Evolutionary conservation across 331 rosid genomes (phyloP), one percentile per base, ranked within the genome.

Genomic region (Quercus phellos): DNA sequence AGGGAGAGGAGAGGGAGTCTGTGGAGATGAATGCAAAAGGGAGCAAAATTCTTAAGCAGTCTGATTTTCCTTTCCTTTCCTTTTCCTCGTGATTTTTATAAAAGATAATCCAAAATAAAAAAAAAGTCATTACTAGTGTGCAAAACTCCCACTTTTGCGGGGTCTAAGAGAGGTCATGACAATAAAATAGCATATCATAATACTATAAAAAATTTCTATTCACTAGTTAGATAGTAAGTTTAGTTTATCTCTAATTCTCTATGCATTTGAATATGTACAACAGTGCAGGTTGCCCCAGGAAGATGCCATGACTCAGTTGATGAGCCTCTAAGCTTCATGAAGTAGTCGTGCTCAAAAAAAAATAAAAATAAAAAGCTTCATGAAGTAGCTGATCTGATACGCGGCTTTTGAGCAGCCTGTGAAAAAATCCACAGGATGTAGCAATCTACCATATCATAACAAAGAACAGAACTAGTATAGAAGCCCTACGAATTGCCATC

Each of bases 401-500:
- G 6, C 43, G 4, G 64, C 55, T 30, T 74, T 71, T 71, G 71
- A 70, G 58, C 67, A 76, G 69, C 68, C 72, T 10, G 35, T 58
- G 19, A 12, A 78, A 6, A 63, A 26, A 2, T 42, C 6, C 30
- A 6, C 2, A 34, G 53, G 51, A 74, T 19, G 70, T 74, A 64
- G 76, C 38, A 72, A 51, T 59, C 3, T 59, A 70, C 64, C 70
- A 68, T 42, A 66, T 72, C 70, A 70, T 46, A 78, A 58, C 72
- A 58, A 2, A 72, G 79, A 60, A 77, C 55, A 69, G 73, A 55
- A 58, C 27, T 19, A 8, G 68, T 17, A n/a, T 42, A 69, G 17
- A 55, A 71, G 74, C 30, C 34, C 58, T 74, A 77, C 59, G 5
- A 70, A 77, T 73, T 78, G 63, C 70, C 51, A 21, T 66, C 81